phyloP scores from a whole-genome alignment of 495 filamentous ascomycete species.

The Pseudomonodictys pantanalensis region DNA sequence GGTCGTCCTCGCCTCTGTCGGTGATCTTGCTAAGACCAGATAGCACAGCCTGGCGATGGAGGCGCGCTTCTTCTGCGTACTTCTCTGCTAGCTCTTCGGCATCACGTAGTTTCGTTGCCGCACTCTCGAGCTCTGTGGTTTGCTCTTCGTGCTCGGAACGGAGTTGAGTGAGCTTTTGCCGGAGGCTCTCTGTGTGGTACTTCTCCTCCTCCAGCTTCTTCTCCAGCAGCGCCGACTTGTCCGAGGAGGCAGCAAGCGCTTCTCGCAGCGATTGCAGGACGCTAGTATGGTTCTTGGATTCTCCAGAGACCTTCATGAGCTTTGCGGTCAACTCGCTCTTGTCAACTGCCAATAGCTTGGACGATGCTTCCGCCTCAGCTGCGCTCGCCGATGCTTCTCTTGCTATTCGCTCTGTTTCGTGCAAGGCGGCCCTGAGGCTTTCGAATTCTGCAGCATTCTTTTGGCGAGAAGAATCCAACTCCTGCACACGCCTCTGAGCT shows the following conservation, averaged over 20 bases:
- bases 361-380: constrained; percentile 69
- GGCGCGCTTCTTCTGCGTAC: constrained; percentile 79
- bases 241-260: constrained; percentile 73
- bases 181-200: constrained; percentile 68
- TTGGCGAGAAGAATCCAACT: constrained; percentile 78
- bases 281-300: constrained; percentile 66
- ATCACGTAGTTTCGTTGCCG: constrained; percentile 71
- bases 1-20: constrained; percentile 49
- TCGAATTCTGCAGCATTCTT: constrained; percentile 79
- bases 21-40: constrained; percentile 73
- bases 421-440: constrained; percentile 76
- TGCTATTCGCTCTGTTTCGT: constrained; percentile 67
- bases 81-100: constrained; percentile 89
- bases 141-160: constrained; percentile 82
- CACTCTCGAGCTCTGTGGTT: constrained; percentile 72
- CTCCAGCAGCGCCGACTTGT: constrained; percentile 72
- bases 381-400: constrained; percentile 74
- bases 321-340: constrained; percentile 75
- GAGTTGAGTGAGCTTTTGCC: constrained; percentile 74
- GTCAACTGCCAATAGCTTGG: constrained; percentile 73
- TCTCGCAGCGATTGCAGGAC: constrained; percentile 72
- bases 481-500: constrained; percentile 74
- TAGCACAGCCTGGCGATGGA: constrained; percentile 79
- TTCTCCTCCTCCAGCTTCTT: constrained; percentile 83
- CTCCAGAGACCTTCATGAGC: constrained; percentile 63